Evolutionary conservation across 2,329 filamentous ascomycete genomes (phyloP).

Genomic region (Fonsecaea erecta): DNA sequence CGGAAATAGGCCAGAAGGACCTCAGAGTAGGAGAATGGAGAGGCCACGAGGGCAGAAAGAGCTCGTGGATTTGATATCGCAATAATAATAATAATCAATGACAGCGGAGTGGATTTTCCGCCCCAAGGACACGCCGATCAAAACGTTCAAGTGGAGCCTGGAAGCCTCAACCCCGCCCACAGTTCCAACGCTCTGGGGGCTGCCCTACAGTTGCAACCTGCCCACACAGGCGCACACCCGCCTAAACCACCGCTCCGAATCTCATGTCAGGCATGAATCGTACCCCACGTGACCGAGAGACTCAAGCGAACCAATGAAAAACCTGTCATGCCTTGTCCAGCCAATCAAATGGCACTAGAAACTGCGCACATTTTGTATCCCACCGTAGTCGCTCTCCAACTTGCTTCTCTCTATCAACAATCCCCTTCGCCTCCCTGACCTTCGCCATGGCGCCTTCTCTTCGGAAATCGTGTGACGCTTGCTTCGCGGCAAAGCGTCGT

Average conservation of each 20-base stretch:
- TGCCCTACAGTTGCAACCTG: not conserved
- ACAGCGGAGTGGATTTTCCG: too few relatives aligned
- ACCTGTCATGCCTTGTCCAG: too few relatives aligned
- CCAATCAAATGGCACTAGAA: too few relatives aligned
- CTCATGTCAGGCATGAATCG: too few relatives aligned
- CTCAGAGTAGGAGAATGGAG: not conserved
- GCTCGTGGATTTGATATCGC: not conserved
- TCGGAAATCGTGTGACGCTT: conserved; percentile 62
- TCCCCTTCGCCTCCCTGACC: not conserved
- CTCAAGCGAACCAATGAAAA: too few relatives aligned
- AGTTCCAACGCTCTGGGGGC: not conserved
- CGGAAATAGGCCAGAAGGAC: not conserved
- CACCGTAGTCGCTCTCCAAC: not conserved
- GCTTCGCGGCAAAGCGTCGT: conserved; percentile 62
- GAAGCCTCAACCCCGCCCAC: not conserved
- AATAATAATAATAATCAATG: too few relatives aligned
- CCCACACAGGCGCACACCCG: not conserved
- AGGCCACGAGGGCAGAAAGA: not conserved
- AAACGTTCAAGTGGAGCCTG: not conserved
- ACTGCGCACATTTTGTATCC: too few relatives aligned
- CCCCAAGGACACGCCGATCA: too few relatives aligned
- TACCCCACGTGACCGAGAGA: too few relatives aligned
- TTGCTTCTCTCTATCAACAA: not conserved
- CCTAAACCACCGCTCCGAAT: not conserved
- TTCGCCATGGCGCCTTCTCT: conserved; percentile 25